These are phyloP conservation scores for Colletotrichum ledebouriae DNA, from an alignment of 2,329 filamentous ascomycete genomes.

Conservation along the genomic window DNA sequence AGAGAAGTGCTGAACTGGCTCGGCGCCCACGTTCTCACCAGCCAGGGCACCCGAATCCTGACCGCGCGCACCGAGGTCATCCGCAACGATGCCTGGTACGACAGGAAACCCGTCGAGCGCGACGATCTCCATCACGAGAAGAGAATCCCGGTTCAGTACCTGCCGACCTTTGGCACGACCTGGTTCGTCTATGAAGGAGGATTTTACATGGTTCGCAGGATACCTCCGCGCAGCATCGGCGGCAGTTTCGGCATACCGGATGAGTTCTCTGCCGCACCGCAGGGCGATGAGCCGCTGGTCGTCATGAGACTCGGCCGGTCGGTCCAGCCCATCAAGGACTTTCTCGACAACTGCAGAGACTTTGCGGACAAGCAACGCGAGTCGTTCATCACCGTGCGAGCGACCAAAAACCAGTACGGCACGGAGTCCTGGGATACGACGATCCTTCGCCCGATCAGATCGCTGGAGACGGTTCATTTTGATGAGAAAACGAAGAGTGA, in stretches of 20 bases:
- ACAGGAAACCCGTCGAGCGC: slow-evolving; percentile 46
- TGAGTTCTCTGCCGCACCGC: slow-evolving; percentile 51
- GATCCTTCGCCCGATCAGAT: slow-evolving; percentile 47
- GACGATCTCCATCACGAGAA: slow-evolving; percentile 52
- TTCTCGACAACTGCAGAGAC: slow-evolving; percentile 49
- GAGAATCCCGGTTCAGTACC: slow-evolving; percentile 53
- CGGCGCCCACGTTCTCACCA: slow-evolving; percentile 51
- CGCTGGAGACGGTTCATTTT: slow-evolving; percentile 53
- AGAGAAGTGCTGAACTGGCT: slow-evolving; percentile 56
- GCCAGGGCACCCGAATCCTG: slow-evolving; percentile 50
- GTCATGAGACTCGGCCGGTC: slow-evolving; percentile 56
- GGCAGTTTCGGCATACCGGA: slow-evolving; percentile 45
- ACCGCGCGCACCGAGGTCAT: slow-evolving; percentile 52
- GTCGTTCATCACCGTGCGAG: slow-evolving; percentile 53
- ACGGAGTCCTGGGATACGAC: slow-evolving; percentile 52
- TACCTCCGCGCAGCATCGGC: slow-evolving; percentile 43
- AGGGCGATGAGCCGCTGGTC: slow-evolving; percentile 54
- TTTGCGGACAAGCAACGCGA: slow-evolving; percentile 53
- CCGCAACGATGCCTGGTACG: slow-evolving; percentile 51
- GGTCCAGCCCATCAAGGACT: slow-evolving; percentile 48
- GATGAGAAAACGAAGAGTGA: slow-evolving; percentile 65
- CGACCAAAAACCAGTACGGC: slow-evolving; percentile 47
- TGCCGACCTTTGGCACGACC: slow-evolving; percentile 54
- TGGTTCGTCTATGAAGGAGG: slow-evolving; percentile 52
- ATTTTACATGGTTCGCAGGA: slow-evolving; percentile 54